These are phyloP conservation scores for Aspergillus pseudoviridinutans DNA, from an alignment of 2,329 filamentous ascomycete species.

Conservation along the genomic window DNA sequence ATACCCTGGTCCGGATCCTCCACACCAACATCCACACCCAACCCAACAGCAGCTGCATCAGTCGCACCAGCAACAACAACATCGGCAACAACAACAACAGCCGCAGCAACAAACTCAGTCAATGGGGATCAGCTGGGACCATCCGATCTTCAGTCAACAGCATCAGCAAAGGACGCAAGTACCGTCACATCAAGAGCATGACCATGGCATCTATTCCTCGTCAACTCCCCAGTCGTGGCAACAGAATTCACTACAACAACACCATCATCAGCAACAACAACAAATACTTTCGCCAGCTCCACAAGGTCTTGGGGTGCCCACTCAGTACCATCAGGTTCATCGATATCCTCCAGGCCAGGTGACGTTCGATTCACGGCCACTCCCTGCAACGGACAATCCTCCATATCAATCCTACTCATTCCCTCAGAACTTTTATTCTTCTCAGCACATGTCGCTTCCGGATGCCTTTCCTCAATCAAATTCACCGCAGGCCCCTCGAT, in stretches of 20 bases:
- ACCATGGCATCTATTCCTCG: slow-evolving; percentile 29
- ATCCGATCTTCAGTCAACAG: slow-evolving; percentile 32
- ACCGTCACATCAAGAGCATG: slow-evolving; percentile 21
- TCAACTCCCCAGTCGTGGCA: slow-evolving; percentile 32
- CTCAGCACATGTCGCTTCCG: slow-evolving; percentile 23
- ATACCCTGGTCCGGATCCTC: slow-evolving; percentile 23
- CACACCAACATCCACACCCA: slow-evolving; percentile 24
- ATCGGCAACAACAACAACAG: slow-evolving; percentile 18
- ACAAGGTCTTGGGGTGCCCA: slow-evolving; percentile 23
- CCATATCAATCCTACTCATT: slow-evolving; percentile 33
- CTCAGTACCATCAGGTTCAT: slow-evolving; percentile 30
- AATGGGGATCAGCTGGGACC: slow-evolving; percentile 35
- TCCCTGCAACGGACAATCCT: slow-evolving; percentile 27
- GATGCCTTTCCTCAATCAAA: slow-evolving; percentile 26
- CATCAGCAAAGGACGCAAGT: slow-evolving; percentile 21
- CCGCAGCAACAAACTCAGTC: slow-evolving; percentile 21
- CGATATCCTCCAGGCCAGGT: slow-evolving; percentile 31
- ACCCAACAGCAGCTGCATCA: slow-evolving; percentile 22
- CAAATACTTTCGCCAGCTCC: slow-evolving; percentile 18
- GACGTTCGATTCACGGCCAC: slow-evolving; percentile 25
- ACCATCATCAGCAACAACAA: neutral
- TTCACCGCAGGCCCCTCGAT: slow-evolving; percentile 21
- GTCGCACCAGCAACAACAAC: slow-evolving; percentile 22
- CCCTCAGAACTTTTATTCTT: slow-evolving; percentile 28
- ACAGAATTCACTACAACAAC: slow-evolving; percentile 25